Base-by-base conservation (phyloP, 164 flowering plant species). In the Umbellularia californica region DNA sequence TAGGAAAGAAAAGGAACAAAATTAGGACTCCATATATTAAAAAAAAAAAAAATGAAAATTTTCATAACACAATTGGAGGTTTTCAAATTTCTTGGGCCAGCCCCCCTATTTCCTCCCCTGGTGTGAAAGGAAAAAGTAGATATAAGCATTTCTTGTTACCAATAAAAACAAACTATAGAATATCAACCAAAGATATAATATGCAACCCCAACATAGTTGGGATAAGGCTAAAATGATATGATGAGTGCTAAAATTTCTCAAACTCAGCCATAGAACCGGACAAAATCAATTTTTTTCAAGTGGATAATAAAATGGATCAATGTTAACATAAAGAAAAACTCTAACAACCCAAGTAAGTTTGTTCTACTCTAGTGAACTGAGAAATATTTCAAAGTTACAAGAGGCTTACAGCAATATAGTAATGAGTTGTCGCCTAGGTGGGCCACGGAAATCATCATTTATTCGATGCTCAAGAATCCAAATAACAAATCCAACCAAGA, bases 381-480 rank as follows among this genome's bases (percentile, higher is more conserved):
- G 12, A 78, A 50, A 50, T 55, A 55, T 19, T 55, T 55, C 19
- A 55, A 55, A 2, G 58, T 10, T 23, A 1, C 27, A 19, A 20
- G 27, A 69, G 65, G 70, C 92, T 85, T 80, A 93, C 98, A 86
- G 62, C 70, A 86, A 72, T 74, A 88, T 84, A 65, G 92, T 93
- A n/a, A 84, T 74, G 33, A 91, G 66, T 78, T 93, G 98, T 70
- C 79, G 80, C 72, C 69, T 90, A 19, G 91, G 93, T 55, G 98
- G 85, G 50, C 98, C 98, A 13, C 94, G 88, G 72, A 91, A 93
- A 76, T 85, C 93, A 58, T 85, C 78, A 62, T 93, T 93, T 28
- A 87, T 82, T 51, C 93, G 87, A 80, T 89, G 98, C 85, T 93
- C 98, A 69, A 93, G 90, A 79, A 87, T 82, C 98, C 96, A 93